Conservation (phyloP, 257 asterid species). For the Rubia yunnanensis region DNA sequence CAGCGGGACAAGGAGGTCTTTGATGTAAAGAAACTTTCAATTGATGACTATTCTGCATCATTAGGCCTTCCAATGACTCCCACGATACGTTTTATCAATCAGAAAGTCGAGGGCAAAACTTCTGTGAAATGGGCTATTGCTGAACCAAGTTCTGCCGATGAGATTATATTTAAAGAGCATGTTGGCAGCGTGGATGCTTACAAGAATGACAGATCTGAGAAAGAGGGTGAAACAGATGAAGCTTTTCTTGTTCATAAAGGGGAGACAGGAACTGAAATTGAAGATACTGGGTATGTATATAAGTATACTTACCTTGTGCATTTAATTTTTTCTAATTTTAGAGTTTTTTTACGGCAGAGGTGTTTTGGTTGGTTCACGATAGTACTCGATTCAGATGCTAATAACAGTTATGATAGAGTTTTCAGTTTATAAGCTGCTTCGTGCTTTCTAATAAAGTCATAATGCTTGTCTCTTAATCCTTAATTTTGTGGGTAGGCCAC, state of each 20-base stretch:
- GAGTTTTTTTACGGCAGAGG: background rate
- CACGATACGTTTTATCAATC: slow-evolving; percentile 66
- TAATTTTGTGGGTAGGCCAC: slow-evolving; percentile 27
- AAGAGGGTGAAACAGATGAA: slow-evolving; percentile 17
- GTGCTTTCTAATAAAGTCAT: background rate
- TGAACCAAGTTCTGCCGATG: slow-evolving; percentile 31
- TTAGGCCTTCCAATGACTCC: slow-evolving; percentile 98
- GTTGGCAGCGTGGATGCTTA: slow-evolving; percentile 17
- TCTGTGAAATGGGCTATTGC: slow-evolving; percentile 42
- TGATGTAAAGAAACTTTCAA: slow-evolving; percentile 64
- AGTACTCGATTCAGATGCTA: background rate
- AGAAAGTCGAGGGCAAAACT: slow-evolving; percentile 48
- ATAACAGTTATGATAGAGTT: background rate
- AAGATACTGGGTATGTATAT: slow-evolving; percentile 36
- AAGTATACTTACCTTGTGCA: background rate
- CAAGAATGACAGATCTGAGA: slow-evolving; percentile 25
- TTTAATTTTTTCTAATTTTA: background rate
- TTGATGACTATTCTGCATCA: slow-evolving; percentile 78
- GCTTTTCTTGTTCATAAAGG: slow-evolving; percentile 41
- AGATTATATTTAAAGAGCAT: slow-evolving; percentile 28
- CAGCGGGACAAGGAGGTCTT: slow-evolving; percentile 81
- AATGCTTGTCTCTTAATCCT: slow-evolving; percentile 9
- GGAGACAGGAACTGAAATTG: slow-evolving; percentile 28
- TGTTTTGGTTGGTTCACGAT: background rate
- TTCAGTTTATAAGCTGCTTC: background rate